Evolutionary conservation across 1,284 basidiomycete species (phyloP).

Genomic region (Amylostereum chailletii): DNA sequence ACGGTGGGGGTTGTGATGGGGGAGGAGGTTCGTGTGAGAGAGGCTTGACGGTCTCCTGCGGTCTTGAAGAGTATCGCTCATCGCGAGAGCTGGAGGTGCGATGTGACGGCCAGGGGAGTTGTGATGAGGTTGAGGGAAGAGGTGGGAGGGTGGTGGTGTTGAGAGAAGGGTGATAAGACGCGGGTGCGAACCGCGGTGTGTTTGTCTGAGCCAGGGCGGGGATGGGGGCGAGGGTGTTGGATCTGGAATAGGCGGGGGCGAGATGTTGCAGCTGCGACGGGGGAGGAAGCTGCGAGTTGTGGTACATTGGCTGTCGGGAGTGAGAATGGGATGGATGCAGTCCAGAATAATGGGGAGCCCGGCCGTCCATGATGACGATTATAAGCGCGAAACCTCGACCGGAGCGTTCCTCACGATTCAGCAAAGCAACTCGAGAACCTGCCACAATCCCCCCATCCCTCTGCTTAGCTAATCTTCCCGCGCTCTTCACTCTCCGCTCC

Average conservation of each 20-base stretch:
- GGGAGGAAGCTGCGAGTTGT: slow-evolving; percentile 30
- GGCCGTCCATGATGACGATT: slow-evolving; percentile 12
- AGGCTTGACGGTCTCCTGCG: slow-evolving; percentile 16
- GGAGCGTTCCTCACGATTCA: neutral
- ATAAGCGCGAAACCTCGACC: neutral
- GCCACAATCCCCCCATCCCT: slow-evolving; percentile 5
- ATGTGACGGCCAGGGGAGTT: slow-evolving; percentile 24
- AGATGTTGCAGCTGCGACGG: slow-evolving; percentile 35
- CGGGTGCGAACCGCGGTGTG: slow-evolving; percentile 16
- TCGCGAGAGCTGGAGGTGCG: slow-evolving; percentile 26
- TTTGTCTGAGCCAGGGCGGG: slow-evolving; percentile 12
- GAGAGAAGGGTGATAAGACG: slow-evolving; percentile 22
- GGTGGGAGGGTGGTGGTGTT: slow-evolving; percentile 21
- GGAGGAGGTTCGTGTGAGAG: slow-evolving; percentile 14
- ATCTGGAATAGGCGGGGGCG: slow-evolving; percentile 24
- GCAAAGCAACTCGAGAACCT: neutral
- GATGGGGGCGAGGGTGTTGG: slow-evolving; percentile 29
- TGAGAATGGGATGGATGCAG: slow-evolving; percentile 10
- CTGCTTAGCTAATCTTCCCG: slow-evolving; percentile 5
- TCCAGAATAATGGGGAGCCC: slow-evolving; percentile 10
- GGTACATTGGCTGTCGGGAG: slow-evolving; percentile 1
- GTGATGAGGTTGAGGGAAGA: slow-evolving; percentile 18
- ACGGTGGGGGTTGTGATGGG: slow-evolving; percentile 13
- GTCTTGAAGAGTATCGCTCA: slow-evolving; percentile 22
- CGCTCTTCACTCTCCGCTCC: slow-evolving; percentile 3